Percentiles rank a stretch among this genome's conserved stretches.
These are phyloP conservation scores for Lyophyllum atratum DNA, from an alignment of 768 basidiomycete genomes.

Conservation along the genomic window DNA sequence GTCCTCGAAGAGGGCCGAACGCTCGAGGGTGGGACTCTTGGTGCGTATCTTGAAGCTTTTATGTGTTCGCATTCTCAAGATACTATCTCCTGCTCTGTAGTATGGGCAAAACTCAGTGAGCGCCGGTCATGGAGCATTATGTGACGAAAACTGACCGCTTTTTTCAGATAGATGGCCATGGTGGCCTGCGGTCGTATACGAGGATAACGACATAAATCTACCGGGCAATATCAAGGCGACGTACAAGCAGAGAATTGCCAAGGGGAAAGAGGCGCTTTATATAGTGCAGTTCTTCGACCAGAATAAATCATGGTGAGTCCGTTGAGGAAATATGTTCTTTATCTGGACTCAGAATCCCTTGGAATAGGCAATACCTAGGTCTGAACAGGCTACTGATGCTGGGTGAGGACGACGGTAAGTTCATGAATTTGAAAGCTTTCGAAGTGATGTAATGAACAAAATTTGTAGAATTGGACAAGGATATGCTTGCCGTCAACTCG, in stretches of 20 bases:
- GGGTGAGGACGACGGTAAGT: slow-evolving; percentile 69
- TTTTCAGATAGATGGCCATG: slow-evolving; percentile 72
- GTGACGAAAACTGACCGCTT: slow-evolving; percentile 1
- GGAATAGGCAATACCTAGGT: slow-evolving; percentile 64
- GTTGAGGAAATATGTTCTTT: not conserved
- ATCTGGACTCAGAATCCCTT: not conserved
- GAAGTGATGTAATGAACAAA: not conserved
- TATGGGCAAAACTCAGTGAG: slow-evolving; percentile 84
- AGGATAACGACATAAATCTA: slow-evolving; percentile 59
- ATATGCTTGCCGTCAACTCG: slow-evolving; percentile 55
- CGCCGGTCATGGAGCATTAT: not conserved
- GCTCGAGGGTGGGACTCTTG: slow-evolving; percentile 63
- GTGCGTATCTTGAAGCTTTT: slow-evolving; percentile 36
- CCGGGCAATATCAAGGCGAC: slow-evolving; percentile 41
- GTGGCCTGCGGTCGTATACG: slow-evolving; percentile 84
- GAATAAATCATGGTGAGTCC: slow-evolving; percentile 57
- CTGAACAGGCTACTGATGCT: slow-evolving; percentile 60
- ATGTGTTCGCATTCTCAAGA: not conserved
- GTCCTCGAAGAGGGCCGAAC: slow-evolving; percentile 33
- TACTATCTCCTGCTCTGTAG: slow-evolving; percentile 35
- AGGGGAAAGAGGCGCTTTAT: slow-evolving; percentile 47
- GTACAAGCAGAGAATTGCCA: slow-evolving; percentile 31
- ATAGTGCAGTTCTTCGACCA: slow-evolving; percentile 85
- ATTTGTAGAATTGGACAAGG: slow-evolving; percentile 61
- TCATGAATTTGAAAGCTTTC: not conserved